Conservation (phyloP, 768 basidiomycete genomes). For the Chlorophyllum brunneum region DNA sequence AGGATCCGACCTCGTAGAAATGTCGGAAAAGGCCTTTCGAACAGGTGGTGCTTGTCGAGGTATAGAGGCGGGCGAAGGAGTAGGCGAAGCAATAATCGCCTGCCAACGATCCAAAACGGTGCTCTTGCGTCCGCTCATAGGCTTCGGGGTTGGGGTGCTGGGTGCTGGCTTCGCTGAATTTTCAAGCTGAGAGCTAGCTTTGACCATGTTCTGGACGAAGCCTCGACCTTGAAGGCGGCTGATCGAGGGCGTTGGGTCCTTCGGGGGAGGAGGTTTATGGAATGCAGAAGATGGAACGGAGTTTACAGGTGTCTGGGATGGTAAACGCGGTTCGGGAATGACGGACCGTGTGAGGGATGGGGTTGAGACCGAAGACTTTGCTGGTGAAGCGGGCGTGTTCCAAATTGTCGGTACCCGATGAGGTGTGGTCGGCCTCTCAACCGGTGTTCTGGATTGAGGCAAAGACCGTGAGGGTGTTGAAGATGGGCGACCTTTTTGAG, state of each 20-base stretch:
- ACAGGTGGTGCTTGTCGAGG: constrained; percentile 25
- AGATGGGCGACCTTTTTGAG: not conserved
- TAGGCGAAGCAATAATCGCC: constrained; percentile 26
- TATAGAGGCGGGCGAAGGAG: constrained; percentile 34
- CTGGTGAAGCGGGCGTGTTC: constrained; percentile 23
- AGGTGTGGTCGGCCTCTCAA: constrained; percentile 21
- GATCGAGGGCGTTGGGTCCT: constrained; percentile 79
- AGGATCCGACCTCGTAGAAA: constrained; percentile 17
- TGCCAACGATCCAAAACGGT: constrained; percentile 77
- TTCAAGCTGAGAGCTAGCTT: constrained; percentile 57
- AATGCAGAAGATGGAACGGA: constrained; percentile 53
- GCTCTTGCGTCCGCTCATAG: constrained; percentile 33
- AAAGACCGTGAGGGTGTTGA: constrained; percentile 15
- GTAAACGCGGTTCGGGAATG: constrained; percentile 43
- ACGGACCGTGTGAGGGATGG: constrained; percentile 51
- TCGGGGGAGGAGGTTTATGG: constrained; percentile 48
- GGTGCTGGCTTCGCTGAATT: constrained; percentile 32
- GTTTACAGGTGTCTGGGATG: constrained; percentile 38
- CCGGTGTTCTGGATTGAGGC: constrained; percentile 14
- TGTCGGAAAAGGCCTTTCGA: constrained; percentile 34
- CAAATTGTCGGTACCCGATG: constrained; percentile 18
- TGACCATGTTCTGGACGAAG: constrained; percentile 81
- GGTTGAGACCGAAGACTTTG: constrained; percentile 31
- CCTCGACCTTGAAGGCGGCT: constrained; percentile 81
- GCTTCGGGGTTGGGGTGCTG: constrained; percentile 26